Conservation (phyloP, 2,329 filamentous ascomycete genomes). For the Samsoniella hepiali region DNA sequence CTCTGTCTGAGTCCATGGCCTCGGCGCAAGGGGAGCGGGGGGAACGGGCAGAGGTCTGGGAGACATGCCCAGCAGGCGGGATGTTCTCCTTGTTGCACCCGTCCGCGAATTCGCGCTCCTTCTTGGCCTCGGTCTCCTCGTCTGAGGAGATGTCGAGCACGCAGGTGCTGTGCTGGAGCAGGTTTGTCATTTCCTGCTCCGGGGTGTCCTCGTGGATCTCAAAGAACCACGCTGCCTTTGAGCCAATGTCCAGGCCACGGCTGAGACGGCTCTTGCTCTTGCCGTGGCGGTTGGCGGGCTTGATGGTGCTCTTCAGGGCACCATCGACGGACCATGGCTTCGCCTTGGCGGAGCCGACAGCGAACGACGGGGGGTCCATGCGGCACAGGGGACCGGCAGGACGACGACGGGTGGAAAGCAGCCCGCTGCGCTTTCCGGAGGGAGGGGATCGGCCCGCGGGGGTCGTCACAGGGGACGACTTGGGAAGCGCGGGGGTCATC, state of each 20-base stretch:
- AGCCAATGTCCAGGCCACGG: constrained; percentile 39
- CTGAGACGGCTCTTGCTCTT: constrained; percentile 20
- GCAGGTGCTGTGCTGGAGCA: constrained; percentile 87
- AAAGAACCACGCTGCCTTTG: constrained; percentile 77
- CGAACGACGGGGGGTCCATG: constrained; percentile 67
- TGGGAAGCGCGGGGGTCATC: constrained; percentile 42
- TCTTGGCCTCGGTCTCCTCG: constrained; percentile 64
- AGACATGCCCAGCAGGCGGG: constrained; percentile 66
- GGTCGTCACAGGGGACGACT: constrained; percentile 57
- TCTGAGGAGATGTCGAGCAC: constrained; percentile 87
- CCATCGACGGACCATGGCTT: constrained; percentile 78
- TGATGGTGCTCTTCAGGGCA: constrained; percentile 73
- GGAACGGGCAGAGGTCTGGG: constrained; percentile 48
- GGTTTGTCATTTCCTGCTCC: constrained; percentile 85
- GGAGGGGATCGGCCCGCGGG: constrained; percentile 78
- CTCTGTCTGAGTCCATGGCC: constrained; percentile 61
- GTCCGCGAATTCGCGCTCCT: constrained; percentile 51
- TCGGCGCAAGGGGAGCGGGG: constrained; percentile 46
- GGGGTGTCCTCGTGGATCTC: constrained; percentile 91
- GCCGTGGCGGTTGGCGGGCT: constrained; percentile 46
- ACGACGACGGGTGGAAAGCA: constrained; percentile 66
- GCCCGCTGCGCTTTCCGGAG: constrained; percentile 63
- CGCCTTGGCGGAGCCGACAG: constrained; percentile 48
- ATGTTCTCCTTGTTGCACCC: constrained; percentile 89
- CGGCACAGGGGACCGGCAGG: constrained; percentile 62